Base-by-base conservation (phyloP, 2,329 filamentous ascomycete species). In the Dothistroma pini region DNA sequence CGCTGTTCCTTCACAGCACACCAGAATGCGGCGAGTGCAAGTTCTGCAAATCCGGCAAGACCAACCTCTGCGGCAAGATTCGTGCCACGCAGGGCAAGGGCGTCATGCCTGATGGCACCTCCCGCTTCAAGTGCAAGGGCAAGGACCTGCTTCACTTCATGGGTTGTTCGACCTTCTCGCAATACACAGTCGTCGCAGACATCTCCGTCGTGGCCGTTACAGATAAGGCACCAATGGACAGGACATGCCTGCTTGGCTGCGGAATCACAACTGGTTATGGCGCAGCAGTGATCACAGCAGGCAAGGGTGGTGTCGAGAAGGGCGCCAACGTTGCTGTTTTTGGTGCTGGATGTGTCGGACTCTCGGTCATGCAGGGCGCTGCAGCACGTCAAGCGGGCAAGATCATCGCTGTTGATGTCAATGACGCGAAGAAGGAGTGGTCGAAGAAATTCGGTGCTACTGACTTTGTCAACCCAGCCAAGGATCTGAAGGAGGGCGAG, bases 21-120 rank as follows among this genome's bases (percentile, higher is more conserved):
- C 95, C 95, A 68, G 93, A 97, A 82, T 97, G 95, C 83, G 84
- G 86, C 70, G 93, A 97, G 79, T 99, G 95, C 87, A 97, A 97
- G 83, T 97, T 97, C 85, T 99, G 95, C 89, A 95, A 91, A 79
- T 97, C 93, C 48, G 95, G 93, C 81, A 99, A 99, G 88, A 97
- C 93, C 73, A 96, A 97, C 81, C 89, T 97, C 61, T 97, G 93
- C 81, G 95, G 95, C 77, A 97, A 97, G 86, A 99, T 99, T 79
- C 89, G 95, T 72, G 91, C 91, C 51, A 97, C 95, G 50, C 95
- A 99, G 81, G 95, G 95, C 72, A 89, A 88, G 78, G 95, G 95
- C 74, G 86, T 97, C 70, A 96, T 99, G 93, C 95, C 95, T 60
- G 95, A 99, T 77, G 93, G 93, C 72, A 97, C 93, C 68, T 89